Evolutionary conservation across 768 basidiomycete genomes (phyloP).

Genomic region (Macrolepiota fuliginosa): DNA sequence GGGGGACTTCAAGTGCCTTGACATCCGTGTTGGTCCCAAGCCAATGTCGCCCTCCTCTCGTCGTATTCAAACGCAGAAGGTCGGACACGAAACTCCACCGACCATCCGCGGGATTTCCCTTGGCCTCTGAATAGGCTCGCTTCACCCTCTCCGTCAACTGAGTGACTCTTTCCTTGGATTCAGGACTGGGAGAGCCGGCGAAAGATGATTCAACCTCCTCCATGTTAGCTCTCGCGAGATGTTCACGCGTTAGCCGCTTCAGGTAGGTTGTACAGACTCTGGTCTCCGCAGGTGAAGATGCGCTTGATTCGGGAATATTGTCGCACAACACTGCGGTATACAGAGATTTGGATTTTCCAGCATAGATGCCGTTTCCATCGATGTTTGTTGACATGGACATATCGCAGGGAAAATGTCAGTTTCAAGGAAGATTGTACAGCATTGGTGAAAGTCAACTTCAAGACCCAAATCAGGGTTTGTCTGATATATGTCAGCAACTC

Average conservation of each 20-base stretch:
- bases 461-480: conserved; percentile 2
- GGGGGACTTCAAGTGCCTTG: neutral
- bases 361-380: neutral
- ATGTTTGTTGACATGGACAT: neutral
- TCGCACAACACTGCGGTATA: conserved; percentile 8
- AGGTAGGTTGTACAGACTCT: conserved; percentile 2
- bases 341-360: neutral
- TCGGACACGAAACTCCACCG: conserved; percentile 10
- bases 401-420: neutral
- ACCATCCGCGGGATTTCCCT: conserved; percentile 7
- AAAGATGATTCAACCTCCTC: neutral
- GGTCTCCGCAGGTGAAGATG: neutral
- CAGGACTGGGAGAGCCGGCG: neutral
- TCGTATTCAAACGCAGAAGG: conserved; percentile 6
- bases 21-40: neutral
- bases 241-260: conserved; percentile 7
- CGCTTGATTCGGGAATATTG: neutral
- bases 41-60: conserved; percentile 7
- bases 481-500: neutral
- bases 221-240: conserved; percentile 12
- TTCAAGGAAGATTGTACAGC: neutral
- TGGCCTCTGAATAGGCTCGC: conserved; percentile 5
- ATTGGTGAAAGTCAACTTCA: neutral
- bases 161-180: conserved; percentile 2
- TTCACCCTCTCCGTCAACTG: conserved; percentile 3